These are phyloP conservation scores for Trypanosoma brucei DNA, from an alignment of 208 protist species.

Conservation along the genomic window DNA sequence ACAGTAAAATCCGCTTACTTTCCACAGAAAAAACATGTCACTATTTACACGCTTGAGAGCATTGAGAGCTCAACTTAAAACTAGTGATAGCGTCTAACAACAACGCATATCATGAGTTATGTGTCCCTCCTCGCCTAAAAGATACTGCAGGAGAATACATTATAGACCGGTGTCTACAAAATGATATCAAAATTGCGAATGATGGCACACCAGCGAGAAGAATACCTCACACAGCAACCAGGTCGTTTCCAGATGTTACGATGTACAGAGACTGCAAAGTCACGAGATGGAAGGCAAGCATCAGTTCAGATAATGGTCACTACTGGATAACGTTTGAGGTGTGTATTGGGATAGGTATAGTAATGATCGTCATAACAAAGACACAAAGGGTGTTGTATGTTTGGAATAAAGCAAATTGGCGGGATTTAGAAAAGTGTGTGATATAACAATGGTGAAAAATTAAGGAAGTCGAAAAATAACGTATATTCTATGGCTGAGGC, in stretches of 20 bases:
- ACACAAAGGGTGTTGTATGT: neutral
- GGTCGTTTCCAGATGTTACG: slow-evolving; percentile 9
- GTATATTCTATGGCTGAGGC: too few species aligned
- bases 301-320: neutral
- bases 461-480: neutral
- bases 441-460: neutral
- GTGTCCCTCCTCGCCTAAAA: neutral
- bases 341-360: neutral
- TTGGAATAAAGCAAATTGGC: slow-evolving; percentile 12
- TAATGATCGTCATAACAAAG: neutral
- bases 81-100: neutral
- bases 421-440: neutral
- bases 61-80: neutral
- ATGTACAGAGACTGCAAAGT: neutral
- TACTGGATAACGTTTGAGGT: neutral
- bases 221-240: neutral
- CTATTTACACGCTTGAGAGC: neutral
- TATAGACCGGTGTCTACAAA: neutral
- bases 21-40: neutral
- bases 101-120: slow-evolving; percentile 4
- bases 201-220: neutral
- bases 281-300: neutral
- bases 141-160: neutral
- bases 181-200: slow-evolving; percentile 6
- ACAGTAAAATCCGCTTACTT: slow-evolving; percentile 4